Percentiles rank a stretch among this genome's conserved stretches.
These are phyloP conservation scores for Mucor piriformis DNA, from an alignment of 371 early-diverging fungal species.

Conservation along the genomic window DNA sequence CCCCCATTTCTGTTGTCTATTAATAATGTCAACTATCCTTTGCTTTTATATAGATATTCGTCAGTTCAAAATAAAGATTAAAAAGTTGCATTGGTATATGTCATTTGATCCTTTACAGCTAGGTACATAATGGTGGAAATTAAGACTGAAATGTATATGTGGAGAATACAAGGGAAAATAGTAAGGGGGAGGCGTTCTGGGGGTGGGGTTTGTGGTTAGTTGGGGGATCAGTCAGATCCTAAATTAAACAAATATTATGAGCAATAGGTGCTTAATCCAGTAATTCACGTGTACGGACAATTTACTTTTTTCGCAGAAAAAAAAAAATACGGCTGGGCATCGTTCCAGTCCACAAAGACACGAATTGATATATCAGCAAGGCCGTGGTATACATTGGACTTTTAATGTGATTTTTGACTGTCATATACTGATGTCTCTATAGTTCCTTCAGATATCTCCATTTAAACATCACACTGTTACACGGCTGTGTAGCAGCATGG, in stretches of 20 bases:
- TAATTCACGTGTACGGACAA: not conserved
- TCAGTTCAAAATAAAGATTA: not conserved
- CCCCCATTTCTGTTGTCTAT: not conserved
- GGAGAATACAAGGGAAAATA: not conserved
- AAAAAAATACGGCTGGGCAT: not conserved
- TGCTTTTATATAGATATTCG: no score
- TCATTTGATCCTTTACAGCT: no score
- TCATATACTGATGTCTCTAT: no score
- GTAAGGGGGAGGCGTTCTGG: not conserved
- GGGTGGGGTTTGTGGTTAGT: not conserved
- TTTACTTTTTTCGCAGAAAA: not conserved
- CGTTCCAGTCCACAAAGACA: no score
- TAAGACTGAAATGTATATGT: no score
- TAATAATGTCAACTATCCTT: not conserved
- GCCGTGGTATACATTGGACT: no score
- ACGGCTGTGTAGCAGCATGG: slow-evolving; percentile 18
- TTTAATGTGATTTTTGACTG: no score
- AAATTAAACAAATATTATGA: not conserved
- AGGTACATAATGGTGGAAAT: not conserved
- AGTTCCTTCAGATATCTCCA: no score
- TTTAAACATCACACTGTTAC: not conserved
- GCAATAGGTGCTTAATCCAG: not conserved
- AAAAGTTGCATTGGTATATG: not conserved
- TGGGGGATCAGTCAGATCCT: not conserved
- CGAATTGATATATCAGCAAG: no score